A percentile compares a stretch with the other conserved stretches of the same genome.
phyloP scores from a whole-genome alignment of 1,139 yeast species.

The Kurtzmaniella quercitrusa region DNA sequence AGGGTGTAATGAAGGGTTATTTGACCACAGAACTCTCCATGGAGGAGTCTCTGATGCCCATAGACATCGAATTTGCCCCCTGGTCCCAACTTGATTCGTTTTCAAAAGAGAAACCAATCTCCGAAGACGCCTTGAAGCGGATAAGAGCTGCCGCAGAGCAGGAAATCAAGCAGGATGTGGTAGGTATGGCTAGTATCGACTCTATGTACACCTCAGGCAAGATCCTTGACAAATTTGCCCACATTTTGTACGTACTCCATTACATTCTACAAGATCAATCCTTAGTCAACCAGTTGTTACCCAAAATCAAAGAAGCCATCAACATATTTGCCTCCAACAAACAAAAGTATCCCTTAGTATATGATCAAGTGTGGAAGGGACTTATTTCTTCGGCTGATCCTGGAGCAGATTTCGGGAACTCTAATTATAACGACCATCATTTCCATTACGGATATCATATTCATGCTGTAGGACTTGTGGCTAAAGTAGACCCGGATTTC shows the following conservation, averaged over 20 bases:
- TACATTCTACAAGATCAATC: constrained; percentile 47
- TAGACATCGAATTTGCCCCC: constrained; percentile 52
- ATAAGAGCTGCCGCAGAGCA: constrained; percentile 46
- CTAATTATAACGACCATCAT: constrained; percentile 77
- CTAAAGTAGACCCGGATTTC: constrained; percentile 47
- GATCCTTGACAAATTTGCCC: constrained; percentile 69
- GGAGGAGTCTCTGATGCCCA: constrained; percentile 46
- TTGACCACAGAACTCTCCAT: constrained; percentile 46
- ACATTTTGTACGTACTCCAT: constrained; percentile 59
- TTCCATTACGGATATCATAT: constrained; percentile 79
- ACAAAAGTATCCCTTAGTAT: constrained; percentile 59
- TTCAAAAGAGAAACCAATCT: constrained; percentile 24
- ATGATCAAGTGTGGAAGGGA: constrained; percentile 74
- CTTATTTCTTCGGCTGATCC: constrained; percentile 63
- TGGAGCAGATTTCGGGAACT: constrained; percentile 70
- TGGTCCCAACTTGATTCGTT: constrained; percentile 43
- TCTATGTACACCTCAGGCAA: constrained; percentile 77
- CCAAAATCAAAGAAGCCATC: constrained; percentile 54
- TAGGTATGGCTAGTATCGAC: constrained; percentile 58
- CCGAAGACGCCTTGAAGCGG: constrained; percentile 28
- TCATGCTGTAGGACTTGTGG: constrained; percentile 66
- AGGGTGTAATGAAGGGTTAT: constrained; percentile 62
- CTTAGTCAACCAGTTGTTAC: constrained; percentile 42
- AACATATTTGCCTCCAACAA: constrained; percentile 53
- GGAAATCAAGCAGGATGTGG: constrained; percentile 55